These are phyloP conservation scores for Buxus sempervirens DNA, from an alignment of 164 flowering plant species.

Conservation along the genomic window DNA sequence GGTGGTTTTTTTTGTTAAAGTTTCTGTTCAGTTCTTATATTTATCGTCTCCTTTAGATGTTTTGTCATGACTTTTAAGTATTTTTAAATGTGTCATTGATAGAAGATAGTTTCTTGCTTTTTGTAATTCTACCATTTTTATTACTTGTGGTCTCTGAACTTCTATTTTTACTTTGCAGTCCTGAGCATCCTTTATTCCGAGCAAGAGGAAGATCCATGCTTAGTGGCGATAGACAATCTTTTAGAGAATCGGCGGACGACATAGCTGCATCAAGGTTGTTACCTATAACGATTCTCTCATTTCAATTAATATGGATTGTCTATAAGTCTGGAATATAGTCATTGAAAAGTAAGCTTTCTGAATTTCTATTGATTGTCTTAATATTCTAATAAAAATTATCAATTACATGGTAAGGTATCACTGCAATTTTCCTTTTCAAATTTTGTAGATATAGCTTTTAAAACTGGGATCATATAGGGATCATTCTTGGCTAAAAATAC, in stretches of 20 bases:
- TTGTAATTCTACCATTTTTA: too few species aligned
- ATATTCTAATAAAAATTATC: too few species aligned
- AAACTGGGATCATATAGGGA: too few species aligned
- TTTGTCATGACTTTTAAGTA: too few species aligned
- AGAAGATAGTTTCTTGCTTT: too few species aligned
- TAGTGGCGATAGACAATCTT: constrained; percentile 74
- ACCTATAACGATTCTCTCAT: neutral
- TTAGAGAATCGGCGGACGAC: constrained; percentile 62
- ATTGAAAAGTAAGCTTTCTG: neutral
- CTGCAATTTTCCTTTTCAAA: neutral
- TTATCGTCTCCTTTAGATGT: too few species aligned
- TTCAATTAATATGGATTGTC: neutral
- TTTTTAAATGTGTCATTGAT: too few species aligned
- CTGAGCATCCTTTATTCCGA: constrained; percentile 90
- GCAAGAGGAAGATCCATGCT: constrained; percentile 88
- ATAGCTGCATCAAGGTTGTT: constrained; percentile 67
- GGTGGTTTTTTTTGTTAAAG: too few species aligned
- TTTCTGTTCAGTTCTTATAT: too few species aligned
- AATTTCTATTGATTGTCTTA: neutral
- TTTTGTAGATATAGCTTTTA: too few species aligned
- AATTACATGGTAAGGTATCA: neutral
- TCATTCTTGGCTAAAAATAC: too few species aligned
- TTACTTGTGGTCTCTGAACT: neutral
- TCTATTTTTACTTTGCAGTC: constrained; percentile 47
- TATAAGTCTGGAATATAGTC: neutral